These are phyloP conservation scores for Acacia pycnantha DNA, from an alignment of 331 rosid genomes.

Conservation along the genomic window DNA sequence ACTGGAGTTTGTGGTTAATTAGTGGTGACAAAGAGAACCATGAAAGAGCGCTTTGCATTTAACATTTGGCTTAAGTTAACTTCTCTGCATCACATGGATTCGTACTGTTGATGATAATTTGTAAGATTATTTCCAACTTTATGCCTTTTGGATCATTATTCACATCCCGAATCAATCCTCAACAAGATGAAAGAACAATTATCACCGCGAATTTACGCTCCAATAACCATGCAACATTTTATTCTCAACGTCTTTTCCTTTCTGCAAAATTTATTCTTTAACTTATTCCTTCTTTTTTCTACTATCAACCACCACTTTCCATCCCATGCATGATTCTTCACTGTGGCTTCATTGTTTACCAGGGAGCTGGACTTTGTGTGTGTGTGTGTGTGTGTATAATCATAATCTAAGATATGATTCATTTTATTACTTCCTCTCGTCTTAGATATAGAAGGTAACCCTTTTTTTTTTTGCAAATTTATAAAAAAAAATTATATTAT, in stretches of 20 bases:
- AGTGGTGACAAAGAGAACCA: constrained; percentile 14
- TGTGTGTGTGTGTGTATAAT: neutral
- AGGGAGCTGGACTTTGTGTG: too few relatives aligned
- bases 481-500: too few relatives aligned
- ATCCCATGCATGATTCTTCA: too few relatives aligned
- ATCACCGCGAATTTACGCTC: neutral
- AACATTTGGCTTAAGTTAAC: neutral
- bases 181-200: neutral
- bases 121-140: neutral
- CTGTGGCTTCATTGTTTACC: too few relatives aligned
- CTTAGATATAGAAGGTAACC: too few relatives aligned
- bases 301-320: neutral
- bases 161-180: neutral
- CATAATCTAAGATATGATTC: too few relatives aligned
- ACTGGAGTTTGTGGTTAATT: neutral
- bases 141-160: neutral
- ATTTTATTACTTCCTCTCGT: too few relatives aligned
- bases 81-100: neutral
- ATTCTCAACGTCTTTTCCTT: neutral
- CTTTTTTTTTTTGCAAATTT: too few relatives aligned
- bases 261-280: neutral
- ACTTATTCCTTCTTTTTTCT: neutral
- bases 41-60: neutral
- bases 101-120: neutral
- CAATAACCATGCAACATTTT: neutral